Evolutionary conservation across 2,329 filamentous ascomycete species (phyloP), one percentile per base, ranked within the genome.

Genomic region (Pezicula carpinea): DNA sequence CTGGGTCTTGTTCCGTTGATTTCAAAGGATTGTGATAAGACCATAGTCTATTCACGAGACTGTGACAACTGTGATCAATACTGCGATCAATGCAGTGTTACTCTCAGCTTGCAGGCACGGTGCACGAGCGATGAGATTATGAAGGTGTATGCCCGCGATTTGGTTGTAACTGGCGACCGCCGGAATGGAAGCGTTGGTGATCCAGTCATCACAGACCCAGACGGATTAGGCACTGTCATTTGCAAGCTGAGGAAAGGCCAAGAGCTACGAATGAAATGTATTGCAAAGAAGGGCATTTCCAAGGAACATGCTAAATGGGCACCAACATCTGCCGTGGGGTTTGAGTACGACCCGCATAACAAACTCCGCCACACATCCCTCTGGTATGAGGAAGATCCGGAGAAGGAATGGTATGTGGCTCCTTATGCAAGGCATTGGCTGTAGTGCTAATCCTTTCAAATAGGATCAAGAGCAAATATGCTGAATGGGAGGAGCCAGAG

Each of bases 301-400:
- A 99, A 99, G 75, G 93, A 99, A 67, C 93, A 99, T 69, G 89
- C 93, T 8, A 99, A 99, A 69, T 99, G 93, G 93, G 87, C 89
- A 61, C 91, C 93, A 2, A 92, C 88, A 31, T 80, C 90, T 34
- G 93, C 93, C 3, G 84, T 99, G 34, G 91, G 89, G 19, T 99
- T 99, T 65, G 93, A 99, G 69, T 99, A 99, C 68, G 93, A 99
- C 66, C 93, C 93, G 51, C 87, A 95, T 68, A 99, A 99, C 72
- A 96, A 95, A 71, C 74, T 99, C 55, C 81, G 85, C 56, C 93
- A 99, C 69, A 76, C 93, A 47, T 89, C 95, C 62, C 82, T 95
- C 68, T 99, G 93, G 93, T 96, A 89, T 65, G 93, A 99, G 73
- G 80, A 85, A 57, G 87, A 95, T 68, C 70, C 88, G 1, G 77